Evolutionary conservation across 2,329 filamentous ascomycete species (phyloP).

Genomic region (Fusarium chaquense): DNA sequence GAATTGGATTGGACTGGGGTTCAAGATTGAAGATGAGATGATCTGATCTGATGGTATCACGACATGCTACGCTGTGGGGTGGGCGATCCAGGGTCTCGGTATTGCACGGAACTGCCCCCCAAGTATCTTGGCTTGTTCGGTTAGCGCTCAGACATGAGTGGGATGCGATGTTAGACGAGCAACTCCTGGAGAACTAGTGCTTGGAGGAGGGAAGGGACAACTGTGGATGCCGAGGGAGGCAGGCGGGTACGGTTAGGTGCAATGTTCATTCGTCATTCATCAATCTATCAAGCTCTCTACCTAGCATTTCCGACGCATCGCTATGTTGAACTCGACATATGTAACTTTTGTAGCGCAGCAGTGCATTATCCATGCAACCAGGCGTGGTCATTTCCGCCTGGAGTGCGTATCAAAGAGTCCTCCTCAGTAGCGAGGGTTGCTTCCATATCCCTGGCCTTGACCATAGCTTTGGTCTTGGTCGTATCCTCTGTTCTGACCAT

Average conservation of each 20-base stretch:
- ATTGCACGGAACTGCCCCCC: neutral
- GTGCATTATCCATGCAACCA: neutral
- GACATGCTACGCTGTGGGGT: constrained; percentile 1
- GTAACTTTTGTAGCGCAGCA: neutral
- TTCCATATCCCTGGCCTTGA: constrained; percentile 27
- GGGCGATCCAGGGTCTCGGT: constrained; percentile 2
- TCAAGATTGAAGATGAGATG: neutral
- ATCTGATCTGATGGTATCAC: constrained; percentile 13
- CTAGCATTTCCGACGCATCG: neutral
- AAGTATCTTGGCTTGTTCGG: neutral
- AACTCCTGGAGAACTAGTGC: neutral
- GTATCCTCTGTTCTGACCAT: constrained; percentile 18
- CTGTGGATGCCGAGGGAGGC: neutral
- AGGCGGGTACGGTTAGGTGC: neutral
- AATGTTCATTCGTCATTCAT: constrained; percentile 14
- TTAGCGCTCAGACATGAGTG: neutral
- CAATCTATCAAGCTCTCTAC: constrained; percentile 7
- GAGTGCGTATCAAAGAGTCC: neutral
- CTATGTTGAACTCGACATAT: neutral
- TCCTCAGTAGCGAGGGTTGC: constrained; percentile 14
- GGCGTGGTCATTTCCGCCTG: neutral
- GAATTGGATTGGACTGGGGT: neutral
- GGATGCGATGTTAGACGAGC: neutral
- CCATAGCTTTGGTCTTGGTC: neutral
- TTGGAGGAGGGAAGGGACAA: neutral